phyloP scores from a whole-genome alignment of 176 grass and related monocot genomes.

The Typha latifolia region DNA sequence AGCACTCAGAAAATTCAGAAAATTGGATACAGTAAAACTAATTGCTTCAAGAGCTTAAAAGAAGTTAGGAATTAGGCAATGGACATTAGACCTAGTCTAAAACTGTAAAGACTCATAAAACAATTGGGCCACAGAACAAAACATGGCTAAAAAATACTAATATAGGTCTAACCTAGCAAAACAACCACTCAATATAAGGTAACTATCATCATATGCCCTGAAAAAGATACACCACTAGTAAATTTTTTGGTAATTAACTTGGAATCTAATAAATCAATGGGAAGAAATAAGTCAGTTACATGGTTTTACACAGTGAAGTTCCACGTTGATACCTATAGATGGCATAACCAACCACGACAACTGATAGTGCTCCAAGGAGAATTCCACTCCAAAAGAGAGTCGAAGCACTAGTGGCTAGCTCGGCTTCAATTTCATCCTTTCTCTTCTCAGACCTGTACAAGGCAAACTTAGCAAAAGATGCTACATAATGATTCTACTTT shows the following conservation, averaged over 20 bases:
- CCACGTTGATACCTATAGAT: slow-evolving; percentile 47
- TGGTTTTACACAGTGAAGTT: slow-evolving; percentile 1
- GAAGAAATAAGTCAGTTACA: neutral
- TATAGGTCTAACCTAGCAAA: neutral
- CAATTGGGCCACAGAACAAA: neutral
- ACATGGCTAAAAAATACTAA: neutral
- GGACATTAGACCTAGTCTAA: neutral
- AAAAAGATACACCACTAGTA: neutral
- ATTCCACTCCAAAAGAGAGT: slow-evolving; percentile 69
- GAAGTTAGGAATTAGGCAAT: too few relatives aligned
- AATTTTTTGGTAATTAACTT: neutral
- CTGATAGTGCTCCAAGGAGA: slow-evolving; percentile 61
- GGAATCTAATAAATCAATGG: neutral
- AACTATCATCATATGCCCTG: neutral
- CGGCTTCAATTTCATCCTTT: slow-evolving; percentile 66
- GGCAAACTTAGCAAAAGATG: slow-evolving; percentile 17
- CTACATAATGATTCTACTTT: neutral
- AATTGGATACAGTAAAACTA: too few relatives aligned
- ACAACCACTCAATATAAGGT: neutral
- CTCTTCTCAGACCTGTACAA: slow-evolving; percentile 69
- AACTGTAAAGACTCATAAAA: neutral
- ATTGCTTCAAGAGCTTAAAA: too few relatives aligned
- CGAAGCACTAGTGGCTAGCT: slow-evolving; percentile 38
- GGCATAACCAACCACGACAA: slow-evolving; percentile 60
- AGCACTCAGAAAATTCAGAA: too few relatives aligned